Percentiles rank a stretch among this genome's conserved stretches.
Conservation (phyloP, 129 eudicot genomes). For the Logfia minima region DNA sequence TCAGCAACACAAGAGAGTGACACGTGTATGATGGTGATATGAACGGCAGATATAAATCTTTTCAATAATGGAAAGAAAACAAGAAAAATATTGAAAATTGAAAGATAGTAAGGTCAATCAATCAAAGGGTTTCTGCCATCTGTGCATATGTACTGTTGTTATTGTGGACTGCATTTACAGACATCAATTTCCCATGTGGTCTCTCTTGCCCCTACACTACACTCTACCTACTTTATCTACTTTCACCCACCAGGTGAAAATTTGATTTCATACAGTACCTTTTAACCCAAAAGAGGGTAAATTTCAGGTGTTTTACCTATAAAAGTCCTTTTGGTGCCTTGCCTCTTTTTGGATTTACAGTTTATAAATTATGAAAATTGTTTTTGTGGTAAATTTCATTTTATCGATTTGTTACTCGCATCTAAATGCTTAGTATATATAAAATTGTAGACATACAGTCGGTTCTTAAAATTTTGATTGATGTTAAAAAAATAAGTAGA, state of each 20-base stretch:
- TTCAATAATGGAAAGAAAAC: not conserved
- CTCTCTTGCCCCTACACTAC: constrained; percentile 13
- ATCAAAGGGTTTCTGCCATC: constrained; percentile 28
- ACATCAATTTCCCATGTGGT: constrained; percentile 43
- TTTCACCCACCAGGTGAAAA: constrained; percentile 27
- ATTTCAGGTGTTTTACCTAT: not conserved
- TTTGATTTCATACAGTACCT: not conserved
- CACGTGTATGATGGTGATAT: constrained; percentile 36
- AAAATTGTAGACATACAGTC: too few species aligned
- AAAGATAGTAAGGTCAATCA: constrained; percentile 22
- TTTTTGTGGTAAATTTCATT: too few species aligned
- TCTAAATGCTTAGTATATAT: too few species aligned
- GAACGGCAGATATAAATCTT: not conserved
- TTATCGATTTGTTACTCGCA: too few species aligned
- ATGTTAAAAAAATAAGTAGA: too few species aligned
- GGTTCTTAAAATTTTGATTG: too few species aligned
- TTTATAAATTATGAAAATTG: too few species aligned
- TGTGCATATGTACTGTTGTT: constrained; percentile 25
- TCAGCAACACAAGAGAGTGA: not conserved
- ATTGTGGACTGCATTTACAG: constrained; percentile 17
- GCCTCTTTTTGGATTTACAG: too few species aligned
- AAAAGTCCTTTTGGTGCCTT: too few species aligned
- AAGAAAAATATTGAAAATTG: not conserved
- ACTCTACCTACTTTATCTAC: constrained; percentile 1
- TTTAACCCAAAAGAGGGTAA: constrained; percentile 10